Base-by-base conservation (phyloP, 2,329 filamentous ascomycete genomes). In the Aspergillus sp. region DNA sequence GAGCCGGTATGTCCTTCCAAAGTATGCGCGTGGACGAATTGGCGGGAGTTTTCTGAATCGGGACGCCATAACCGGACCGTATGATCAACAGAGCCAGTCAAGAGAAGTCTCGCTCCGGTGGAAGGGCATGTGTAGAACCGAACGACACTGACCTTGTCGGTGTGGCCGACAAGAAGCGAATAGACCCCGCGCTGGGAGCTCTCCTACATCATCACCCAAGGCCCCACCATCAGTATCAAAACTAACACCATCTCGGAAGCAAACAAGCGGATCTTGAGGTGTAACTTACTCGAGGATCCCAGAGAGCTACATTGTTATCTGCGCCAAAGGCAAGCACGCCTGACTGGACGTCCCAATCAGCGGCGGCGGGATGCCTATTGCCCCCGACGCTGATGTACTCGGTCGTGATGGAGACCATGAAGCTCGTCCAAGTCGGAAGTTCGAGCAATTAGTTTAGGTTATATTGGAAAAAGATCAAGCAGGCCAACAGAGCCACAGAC, bases 311-410 rank as follows among this genome's bases (percentile, higher is more conserved):
- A 78, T 95, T 95, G 68, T 89, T 88, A 76, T 96, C 91, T 8
- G 93, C 89, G 32, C 95, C 95, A 79, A 91, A 99, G 30, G 92
- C 95, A 57, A 99, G 82, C 48, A 92, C 74, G 9, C 90, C 91
- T 19, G 81, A 80, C 64, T 84, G 79, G 19, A 78, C 72, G 72
- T 90, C 87, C 95, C 95, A 99, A 79, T 98, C 94, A 28, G 94
- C 93, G 28, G 92, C 91, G 15, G 89, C 88, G 17, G 94, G 90
- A 70, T 98, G 91, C 69, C 94, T 85, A 76, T 98, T 99, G 50
- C 92, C 94, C 62, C 95, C 95, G 64, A 89, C 87, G 50, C 91
- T 89, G 67, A 95, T 81, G 69, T 84, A 87, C 47, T 83, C 80
- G 19, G 76, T 72, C 57, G 71, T 69, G 38, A 78, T 68, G 36